These are phyloP conservation scores for Centrapalus pauciflorus DNA, from an alignment of 129 eudicot genomes.

Conservation along the genomic window DNA sequence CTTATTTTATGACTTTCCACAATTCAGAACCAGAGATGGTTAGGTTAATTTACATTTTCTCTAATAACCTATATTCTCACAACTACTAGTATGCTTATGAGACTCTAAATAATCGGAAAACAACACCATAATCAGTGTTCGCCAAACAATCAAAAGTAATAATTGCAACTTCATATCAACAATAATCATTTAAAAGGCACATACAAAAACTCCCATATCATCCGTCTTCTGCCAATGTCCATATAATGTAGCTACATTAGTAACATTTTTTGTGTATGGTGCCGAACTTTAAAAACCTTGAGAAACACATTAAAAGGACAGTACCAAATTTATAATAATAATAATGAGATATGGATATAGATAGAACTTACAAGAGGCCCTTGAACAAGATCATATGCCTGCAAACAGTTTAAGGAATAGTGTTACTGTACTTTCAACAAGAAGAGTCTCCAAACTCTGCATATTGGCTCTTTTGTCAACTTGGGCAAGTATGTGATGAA, in stretches of 20 bases:
- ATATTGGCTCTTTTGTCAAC: not conserved
- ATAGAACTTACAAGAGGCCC: conserved; percentile 74
- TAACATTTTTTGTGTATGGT: not conserved
- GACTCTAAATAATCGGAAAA: no score
- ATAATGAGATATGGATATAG: conserved; percentile 1
- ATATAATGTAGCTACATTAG: not conserved
- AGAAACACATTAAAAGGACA: not conserved
- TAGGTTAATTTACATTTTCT: no score
- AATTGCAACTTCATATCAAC: no score
- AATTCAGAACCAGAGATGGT: no score
- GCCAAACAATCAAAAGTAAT: no score
- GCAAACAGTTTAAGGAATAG: conserved; percentile 31
- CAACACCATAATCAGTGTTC: no score
- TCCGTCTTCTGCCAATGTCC: no score
- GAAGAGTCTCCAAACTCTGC: conserved; percentile 5
- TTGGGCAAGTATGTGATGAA: not conserved
- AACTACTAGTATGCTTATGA: no score
- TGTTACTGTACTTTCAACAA: conserved; percentile 15
- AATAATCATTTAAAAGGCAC: no score
- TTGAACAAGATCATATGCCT: conserved; percentile 96
- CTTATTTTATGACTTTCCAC: no score
- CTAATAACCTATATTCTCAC: no score
- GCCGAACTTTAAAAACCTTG: not conserved
- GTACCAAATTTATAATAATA: not conserved
- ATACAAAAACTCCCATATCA: no score